Conservation (phyloP, 2,329 filamentous ascomycete genomes). For the Chaetomium olivaceum region DNA sequence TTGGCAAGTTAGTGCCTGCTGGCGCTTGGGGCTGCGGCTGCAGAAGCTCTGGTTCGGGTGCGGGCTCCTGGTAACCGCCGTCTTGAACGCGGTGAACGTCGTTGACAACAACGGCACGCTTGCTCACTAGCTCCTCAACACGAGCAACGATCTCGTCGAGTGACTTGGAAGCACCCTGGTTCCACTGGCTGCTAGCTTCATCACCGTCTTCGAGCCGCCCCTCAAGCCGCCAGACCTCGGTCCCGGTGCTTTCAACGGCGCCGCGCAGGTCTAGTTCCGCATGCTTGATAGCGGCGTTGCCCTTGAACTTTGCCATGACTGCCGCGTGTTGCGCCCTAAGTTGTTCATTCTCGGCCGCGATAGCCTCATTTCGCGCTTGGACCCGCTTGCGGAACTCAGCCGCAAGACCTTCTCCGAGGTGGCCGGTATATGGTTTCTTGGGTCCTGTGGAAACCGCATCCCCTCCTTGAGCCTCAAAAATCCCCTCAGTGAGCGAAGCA, state of each 20-base stretch:
- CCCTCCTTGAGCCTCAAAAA: constrained; percentile 68
- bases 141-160: constrained; percentile 74
- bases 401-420: constrained; percentile 72
- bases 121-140: constrained; percentile 70
- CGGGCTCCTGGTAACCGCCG: constrained; percentile 70
- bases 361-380: constrained; percentile 67
- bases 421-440: constrained; percentile 64
- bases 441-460: constrained; percentile 48
- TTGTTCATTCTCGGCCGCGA: constrained; percentile 78
- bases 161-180: constrained; percentile 50
- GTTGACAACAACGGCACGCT: constrained; percentile 64
- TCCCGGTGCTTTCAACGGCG: constrained; percentile 59
- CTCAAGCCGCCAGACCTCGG: constrained; percentile 66
- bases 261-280: constrained; percentile 76
- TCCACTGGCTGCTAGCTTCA: constrained; percentile 51
- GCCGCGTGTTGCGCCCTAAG: constrained; percentile 79
- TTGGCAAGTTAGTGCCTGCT: constrained; percentile 25
- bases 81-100: constrained; percentile 72
- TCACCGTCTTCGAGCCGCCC: constrained; percentile 54
- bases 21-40: constrained; percentile 38
- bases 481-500: constrained; percentile 76
- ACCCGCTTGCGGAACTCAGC: constrained; percentile 83
- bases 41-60: constrained; percentile 40
- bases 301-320: constrained; percentile 72
- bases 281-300: constrained; percentile 66